Base-by-base conservation (phyloP, 352 stramenopile genomes). In the Globisporangium yorkense region DNA sequence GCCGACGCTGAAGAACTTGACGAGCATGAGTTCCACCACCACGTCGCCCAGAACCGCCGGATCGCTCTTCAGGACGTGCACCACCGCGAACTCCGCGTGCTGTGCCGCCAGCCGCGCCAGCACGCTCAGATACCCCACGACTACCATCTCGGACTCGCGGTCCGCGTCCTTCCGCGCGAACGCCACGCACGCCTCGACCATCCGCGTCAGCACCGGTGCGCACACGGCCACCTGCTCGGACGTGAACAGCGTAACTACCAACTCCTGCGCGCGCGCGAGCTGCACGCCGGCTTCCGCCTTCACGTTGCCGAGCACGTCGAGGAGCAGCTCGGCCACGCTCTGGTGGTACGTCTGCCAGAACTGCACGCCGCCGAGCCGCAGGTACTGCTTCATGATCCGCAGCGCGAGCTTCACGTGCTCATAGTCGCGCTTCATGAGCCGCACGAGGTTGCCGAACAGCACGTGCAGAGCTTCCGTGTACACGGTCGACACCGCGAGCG, bases 331-430 rank as follows among this genome's bases (percentile, higher is more conserved):
- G 0, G 51, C 70, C 0, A 92, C 64, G 18, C 60, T 70, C 0
- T 43, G 27, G 51, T 87, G 73, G 57, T 96, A 89, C 16, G 48
- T 63, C 29, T 87, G 66, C 84, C 83, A 94, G 59, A 96, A 94
- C 31, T 68, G 73, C 1, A 48, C 31, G 6, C 68, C 57, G 5
- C 86, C 84, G 1, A 91, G 57, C 15, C 58, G 63, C 29, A 92
- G 58, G 63, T 94, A 93, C n/a, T 67, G 73, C 51, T 86, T 67
- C 20, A 91, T 33, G 49, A 96, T 64, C 24, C 52, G 52, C 7
- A 93, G 35, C 16, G 77, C 76, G 40, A 87, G 65, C 54, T 67
- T 70, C 43, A 93, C 68, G 51, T 96, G 74, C 59, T 96, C 86
- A 27, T 84, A 89, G 63, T 96, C 84, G 15, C 81, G 81, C 46